phyloP scores from a whole-genome alignment of 2,329 filamentous ascomycete species.

The Penicillium concentricum region DNA sequence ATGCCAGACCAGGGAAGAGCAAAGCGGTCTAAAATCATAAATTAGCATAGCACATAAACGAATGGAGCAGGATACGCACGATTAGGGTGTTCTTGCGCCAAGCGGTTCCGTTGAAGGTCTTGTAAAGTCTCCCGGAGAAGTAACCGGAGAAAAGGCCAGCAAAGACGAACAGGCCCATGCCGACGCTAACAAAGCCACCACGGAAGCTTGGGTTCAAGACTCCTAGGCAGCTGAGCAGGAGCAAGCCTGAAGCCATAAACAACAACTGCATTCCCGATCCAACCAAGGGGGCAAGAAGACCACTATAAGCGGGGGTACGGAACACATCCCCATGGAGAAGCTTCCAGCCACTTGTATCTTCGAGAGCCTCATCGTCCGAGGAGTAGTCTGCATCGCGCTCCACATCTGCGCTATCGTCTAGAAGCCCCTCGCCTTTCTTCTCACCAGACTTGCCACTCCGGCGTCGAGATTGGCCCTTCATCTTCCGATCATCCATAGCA shows the following conservation, averaged over 20 bases:
- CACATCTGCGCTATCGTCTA: constrained; percentile 59
- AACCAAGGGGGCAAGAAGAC: constrained; percentile 73
- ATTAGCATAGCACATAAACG: constrained; percentile 14
- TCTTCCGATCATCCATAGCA: constrained; percentile 65
- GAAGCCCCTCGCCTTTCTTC: constrained; percentile 55
- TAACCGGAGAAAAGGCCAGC: constrained; percentile 84
- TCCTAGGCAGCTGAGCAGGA: constrained; percentile 71
- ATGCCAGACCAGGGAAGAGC: constrained; percentile 76
- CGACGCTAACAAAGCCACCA: constrained; percentile 85
- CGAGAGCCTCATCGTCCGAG: constrained; percentile 69
- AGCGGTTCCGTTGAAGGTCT: constrained; percentile 73
- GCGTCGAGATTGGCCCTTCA: constrained; percentile 46
- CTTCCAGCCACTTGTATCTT: constrained; percentile 87
- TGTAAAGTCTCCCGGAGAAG: constrained; percentile 79
- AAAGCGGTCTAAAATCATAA: constrained; percentile 58
- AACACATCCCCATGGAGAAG: constrained; percentile 86
- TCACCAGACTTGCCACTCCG: constrained; percentile 45
- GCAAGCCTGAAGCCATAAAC: constrained; percentile 73
- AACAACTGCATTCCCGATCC: constrained; percentile 85
- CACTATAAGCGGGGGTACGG: constrained; percentile 67
- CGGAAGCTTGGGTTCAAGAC: constrained; percentile 82
- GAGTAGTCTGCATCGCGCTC: constrained; percentile 56
- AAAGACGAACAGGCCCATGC: constrained; percentile 77
- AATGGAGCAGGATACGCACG: constrained; percentile 32
- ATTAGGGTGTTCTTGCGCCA: constrained; percentile 75